These are phyloP conservation scores for Acer yangbiense DNA, from an alignment of 345 rosid genomes.

Conservation along the genomic window DNA sequence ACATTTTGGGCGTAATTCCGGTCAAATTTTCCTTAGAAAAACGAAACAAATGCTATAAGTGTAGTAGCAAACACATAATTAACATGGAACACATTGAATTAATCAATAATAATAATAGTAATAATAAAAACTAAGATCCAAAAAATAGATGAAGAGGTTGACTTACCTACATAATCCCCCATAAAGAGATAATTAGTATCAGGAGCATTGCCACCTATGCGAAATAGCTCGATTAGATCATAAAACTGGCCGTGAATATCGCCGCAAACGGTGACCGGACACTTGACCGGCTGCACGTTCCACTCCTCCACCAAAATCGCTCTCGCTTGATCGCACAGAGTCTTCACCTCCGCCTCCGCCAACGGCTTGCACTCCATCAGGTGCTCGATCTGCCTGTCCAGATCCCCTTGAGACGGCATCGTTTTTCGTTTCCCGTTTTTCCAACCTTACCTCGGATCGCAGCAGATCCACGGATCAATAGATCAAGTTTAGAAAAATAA, in stretches of 20 bases:
- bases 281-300: constrained; percentile 99
- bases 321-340: constrained; percentile 93
- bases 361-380: constrained; percentile 96
- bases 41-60: background rate
- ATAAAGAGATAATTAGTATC: constrained; percentile 97
- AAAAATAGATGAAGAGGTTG: background rate
- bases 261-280: constrained; percentile 98
- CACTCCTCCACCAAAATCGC: constrained; percentile 97
- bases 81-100: background rate
- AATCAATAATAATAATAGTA: background rate
- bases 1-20: background rate
- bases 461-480: constrained; percentile 13
- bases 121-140: background rate
- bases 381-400: constrained; percentile 97
- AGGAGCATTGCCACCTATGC: constrained; percentile 94
- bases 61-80: background rate
- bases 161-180: constrained; percentile 99
- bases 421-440: background rate
- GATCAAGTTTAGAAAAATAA: background rate
- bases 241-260: constrained; percentile 99
- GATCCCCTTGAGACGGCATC: constrained; percentile 96
- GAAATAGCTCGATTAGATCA: constrained; percentile 92
- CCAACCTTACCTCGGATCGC: constrained; percentile 1
- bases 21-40: background rate
- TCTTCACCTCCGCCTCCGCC: constrained; percentile 85